These are phyloP conservation scores for Umbellularia californica DNA, from an alignment of 164 flowering plant genomes.

Conservation along the genomic window DNA sequence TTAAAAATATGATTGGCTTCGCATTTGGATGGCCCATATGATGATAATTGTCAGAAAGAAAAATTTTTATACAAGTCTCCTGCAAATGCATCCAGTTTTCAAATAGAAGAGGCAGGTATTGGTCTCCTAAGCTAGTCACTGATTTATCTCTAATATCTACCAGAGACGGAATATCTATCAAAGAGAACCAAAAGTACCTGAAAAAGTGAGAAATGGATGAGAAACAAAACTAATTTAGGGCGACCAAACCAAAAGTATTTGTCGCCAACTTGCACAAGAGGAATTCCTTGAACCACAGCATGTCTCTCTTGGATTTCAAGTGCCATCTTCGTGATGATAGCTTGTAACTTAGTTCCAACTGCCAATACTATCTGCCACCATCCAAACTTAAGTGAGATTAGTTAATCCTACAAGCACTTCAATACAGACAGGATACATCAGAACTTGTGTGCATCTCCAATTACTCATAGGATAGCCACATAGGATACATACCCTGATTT, in stretches of 20 bases:
- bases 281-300: constrained; percentile 93
- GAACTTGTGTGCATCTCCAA: background rate
- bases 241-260: constrained; percentile 77
- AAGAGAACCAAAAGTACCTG: constrained; percentile 45
- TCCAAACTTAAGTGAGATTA: background rate
- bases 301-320: constrained; percentile 83
- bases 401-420: background rate
- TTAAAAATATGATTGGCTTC: background rate
- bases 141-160: background rate
- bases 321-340: constrained; percentile 84
- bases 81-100: background rate
- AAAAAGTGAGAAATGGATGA: constrained; percentile 80
- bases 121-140: background rate
- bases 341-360: constrained; percentile 93
- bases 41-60: too few relatives aligned
- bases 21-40: background rate
- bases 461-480: too few relatives aligned
- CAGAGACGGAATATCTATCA: background rate
- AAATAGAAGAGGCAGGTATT: background rate
- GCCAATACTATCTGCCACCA: constrained; percentile 60
- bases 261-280: constrained; percentile 87
- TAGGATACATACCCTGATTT: background rate
- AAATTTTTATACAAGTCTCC: background rate
- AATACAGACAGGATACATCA: background rate
- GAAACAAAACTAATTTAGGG: constrained; percentile 64